These are phyloP conservation scores for Neurospora sp. DNA, from an alignment of 495 filamentous ascomycete species.

Conservation along the genomic window DNA sequence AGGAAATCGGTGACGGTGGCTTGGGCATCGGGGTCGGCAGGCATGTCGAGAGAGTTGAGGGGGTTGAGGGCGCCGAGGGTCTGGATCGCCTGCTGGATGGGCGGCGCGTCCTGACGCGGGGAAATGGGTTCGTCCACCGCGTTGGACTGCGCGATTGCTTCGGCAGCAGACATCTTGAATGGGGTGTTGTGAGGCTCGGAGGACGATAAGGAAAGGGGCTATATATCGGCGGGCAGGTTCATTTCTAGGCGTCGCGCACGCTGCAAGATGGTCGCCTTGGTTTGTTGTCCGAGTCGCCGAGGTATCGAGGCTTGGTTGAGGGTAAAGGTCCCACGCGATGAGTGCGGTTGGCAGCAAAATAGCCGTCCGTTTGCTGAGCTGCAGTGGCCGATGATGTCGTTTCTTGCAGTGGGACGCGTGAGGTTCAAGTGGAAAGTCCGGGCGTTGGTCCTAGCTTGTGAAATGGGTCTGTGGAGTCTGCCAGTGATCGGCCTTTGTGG, in stretches of 20 bases:
- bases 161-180: constrained; percentile 6
- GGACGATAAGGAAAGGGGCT: not conserved
- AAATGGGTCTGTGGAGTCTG: not conserved
- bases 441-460: not conserved
- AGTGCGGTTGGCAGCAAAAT: not conserved
- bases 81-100: constrained; percentile 20
- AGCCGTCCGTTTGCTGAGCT: not conserved
- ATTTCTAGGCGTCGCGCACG: not conserved
- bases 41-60: constrained; percentile 25
- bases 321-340: not conserved
- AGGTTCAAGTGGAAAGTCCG: not conserved
- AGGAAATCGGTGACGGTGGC: constrained; percentile 91
- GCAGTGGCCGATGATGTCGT: not conserved
- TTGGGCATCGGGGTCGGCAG: constrained; percentile 81
- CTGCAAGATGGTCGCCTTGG: not conserved
- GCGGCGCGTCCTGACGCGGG: constrained; percentile 25
- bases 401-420: not conserved
- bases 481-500: not conserved
- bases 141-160: constrained; percentile 13
- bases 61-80: constrained; percentile 22
- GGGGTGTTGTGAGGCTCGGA: not conserved
- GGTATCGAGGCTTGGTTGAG: not conserved
- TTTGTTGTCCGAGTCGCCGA: not conserved
- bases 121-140: constrained; percentile 28
- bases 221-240: not conserved